Percentiles rank a stretch among this genome's conserved stretches.
Evolutionary conservation across 352 stramenopile species (phyloP).

Genomic region (Globisporangium paddicum): DNA sequence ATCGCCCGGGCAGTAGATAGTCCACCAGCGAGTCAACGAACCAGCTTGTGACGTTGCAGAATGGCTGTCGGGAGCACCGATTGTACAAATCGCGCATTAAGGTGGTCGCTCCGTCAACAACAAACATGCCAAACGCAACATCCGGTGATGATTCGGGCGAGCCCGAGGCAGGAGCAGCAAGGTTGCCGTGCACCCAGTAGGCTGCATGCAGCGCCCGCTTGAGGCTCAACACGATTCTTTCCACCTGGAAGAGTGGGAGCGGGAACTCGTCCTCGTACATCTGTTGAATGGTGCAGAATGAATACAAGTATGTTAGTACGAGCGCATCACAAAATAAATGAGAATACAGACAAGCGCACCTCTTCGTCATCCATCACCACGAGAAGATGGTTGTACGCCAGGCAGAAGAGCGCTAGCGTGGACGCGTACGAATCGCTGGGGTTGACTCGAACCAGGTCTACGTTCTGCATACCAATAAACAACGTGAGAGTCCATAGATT

Average conservation of each 20-base stretch:
- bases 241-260: slow-evolving; percentile 58
- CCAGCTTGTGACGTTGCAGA: slow-evolving; percentile 76
- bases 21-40: slow-evolving; percentile 19
- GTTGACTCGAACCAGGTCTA: slow-evolving; percentile 34
- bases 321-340: neutral
- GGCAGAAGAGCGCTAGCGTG: slow-evolving; percentile 49
- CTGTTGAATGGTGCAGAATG: slow-evolving; percentile 17
- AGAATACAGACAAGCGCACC: no score
- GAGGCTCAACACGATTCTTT: slow-evolving; percentile 50
- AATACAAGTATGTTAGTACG: neutral
- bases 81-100: slow-evolving; percentile 65
- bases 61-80: slow-evolving; percentile 58
- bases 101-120: slow-evolving; percentile 48
- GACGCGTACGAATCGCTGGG: slow-evolving; percentile 40
- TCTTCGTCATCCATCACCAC: slow-evolving; percentile 68
- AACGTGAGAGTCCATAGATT: slow-evolving; percentile 3
- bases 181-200: slow-evolving; percentile 42
- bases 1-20: neutral
- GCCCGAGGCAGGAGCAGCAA: slow-evolving; percentile 17
- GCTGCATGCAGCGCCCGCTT: slow-evolving; percentile 54
- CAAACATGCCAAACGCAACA: slow-evolving; percentile 43
- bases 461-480: slow-evolving; percentile 23
- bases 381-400: slow-evolving; percentile 60
- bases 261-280: slow-evolving; percentile 69
- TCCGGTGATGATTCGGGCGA: slow-evolving; percentile 14